Evolutionary conservation across 2,329 filamentous ascomycete genomes (phyloP).

Genomic region (Penicillium brasilianum): DNA sequence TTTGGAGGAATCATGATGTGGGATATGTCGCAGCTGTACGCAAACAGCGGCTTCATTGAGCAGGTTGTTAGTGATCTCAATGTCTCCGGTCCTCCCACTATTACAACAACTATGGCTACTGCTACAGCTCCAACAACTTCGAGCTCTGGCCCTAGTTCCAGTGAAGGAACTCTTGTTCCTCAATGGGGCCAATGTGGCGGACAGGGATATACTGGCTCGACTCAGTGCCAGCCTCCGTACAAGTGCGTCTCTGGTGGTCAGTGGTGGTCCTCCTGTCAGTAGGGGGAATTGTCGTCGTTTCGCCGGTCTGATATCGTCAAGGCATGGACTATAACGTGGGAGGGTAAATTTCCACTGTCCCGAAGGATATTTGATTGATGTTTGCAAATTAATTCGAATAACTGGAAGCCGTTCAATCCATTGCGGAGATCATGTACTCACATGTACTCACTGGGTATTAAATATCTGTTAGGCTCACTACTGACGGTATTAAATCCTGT

Average conservation of each 20-base stretch:
- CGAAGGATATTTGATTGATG: too few species aligned
- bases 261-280: conserved; percentile 17
- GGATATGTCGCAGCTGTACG: conserved; percentile 64
- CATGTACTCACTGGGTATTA: too few species aligned
- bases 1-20: conserved; percentile 71
- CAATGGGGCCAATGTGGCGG: conserved; percentile 21
- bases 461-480: too few species aligned
- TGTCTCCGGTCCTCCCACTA: neutral
- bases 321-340: too few species aligned
- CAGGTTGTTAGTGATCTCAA: conserved; percentile 1
- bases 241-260: conserved; percentile 4
- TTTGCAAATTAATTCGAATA: too few species aligned
- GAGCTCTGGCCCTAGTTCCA: neutral
- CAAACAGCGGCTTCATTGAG: conserved; percentile 59
- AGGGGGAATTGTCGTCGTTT: neutral
- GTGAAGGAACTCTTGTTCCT: conserved; percentile 1
- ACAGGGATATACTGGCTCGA: conserved; percentile 14
- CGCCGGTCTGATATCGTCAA: too few species aligned
- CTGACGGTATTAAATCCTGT: too few species aligned
- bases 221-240: conserved; percentile 15
- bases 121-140: neutral
- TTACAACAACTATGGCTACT: conserved; percentile 3
- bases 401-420: too few species aligned
- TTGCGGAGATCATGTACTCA: too few species aligned
- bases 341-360: too few species aligned